A percentile compares a stretch with the other conserved stretches of the same genome.
Evolutionary conservation across 331 rosid species (phyloP).

Genomic region (Dryas integrifolia): DNA sequence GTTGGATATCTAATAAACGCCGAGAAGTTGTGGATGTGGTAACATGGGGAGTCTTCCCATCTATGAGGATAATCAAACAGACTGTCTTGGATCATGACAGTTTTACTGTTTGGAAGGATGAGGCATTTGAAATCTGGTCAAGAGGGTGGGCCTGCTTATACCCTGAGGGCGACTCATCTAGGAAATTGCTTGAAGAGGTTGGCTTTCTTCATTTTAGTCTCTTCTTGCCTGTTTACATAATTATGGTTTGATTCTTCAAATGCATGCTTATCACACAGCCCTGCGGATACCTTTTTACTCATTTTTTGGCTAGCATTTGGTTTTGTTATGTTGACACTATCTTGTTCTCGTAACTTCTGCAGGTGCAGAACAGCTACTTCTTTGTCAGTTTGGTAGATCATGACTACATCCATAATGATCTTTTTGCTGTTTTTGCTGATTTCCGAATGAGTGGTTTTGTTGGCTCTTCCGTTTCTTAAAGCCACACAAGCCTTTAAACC

Average conservation of each 20-base stretch:
- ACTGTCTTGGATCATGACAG: conserved; percentile 87
- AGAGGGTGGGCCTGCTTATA: conserved; percentile 84
- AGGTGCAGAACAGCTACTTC: conserved; percentile 71
- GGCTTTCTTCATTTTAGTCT: conserved; percentile 13
- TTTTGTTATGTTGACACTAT: neutral
- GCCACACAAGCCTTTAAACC: neutral
- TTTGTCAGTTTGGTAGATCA: conserved; percentile 98
- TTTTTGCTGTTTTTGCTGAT: conserved; percentile 60
- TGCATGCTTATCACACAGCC: neutral
- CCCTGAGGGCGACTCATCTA: conserved; percentile 69
- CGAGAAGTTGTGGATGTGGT: conserved; percentile 81
- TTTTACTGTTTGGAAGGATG: conserved; percentile 89
- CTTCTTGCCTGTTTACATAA: neutral
- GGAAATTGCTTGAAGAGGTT: conserved; percentile 87
- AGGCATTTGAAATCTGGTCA: conserved; percentile 91
- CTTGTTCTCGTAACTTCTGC: conserved; percentile 26
- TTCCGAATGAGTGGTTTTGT: conserved; percentile 37
- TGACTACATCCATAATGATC: conserved; percentile 63
- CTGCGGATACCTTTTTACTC: neutral
- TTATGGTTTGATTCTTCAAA: neutral
- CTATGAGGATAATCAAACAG: conserved; percentile 89
- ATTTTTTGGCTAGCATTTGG: neutral
- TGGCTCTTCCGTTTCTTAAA: neutral
- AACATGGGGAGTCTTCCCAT: conserved; percentile 99
- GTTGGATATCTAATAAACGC: conserved; percentile 64